Evolutionary conservation across 2,329 filamentous ascomycete genomes (phyloP), one percentile per base, ranked within the genome.

Genomic region (Dendryphion nanum): DNA sequence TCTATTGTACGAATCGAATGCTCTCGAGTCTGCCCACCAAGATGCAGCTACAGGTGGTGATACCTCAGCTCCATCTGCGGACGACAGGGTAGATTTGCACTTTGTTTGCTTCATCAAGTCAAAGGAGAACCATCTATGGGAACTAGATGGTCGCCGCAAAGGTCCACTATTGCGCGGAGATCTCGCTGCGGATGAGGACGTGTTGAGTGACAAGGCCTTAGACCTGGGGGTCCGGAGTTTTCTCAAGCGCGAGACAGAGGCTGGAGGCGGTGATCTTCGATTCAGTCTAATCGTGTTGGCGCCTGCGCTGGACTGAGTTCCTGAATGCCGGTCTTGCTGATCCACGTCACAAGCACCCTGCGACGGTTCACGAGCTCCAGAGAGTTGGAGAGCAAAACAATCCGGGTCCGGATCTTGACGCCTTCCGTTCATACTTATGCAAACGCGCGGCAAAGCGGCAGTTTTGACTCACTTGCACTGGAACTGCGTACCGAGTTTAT

Each of bases 61-160:
- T 61, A 95, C 89, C 1, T 63, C 74, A 10, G 87, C 90, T 1
- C 91, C 93, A 0, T 70, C 78, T 37, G 88, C 89, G 6, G 77
- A 82, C n/a, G 86, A 87, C 55, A 79, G 85, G 51, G 76, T 95
- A n/a, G 91, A 96, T 60, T 74, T 96, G 53, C 93, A 98, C 71
- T 97, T 95, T 63, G 91, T 97, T 32, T 93, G 88, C 59, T 98
- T 97, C 67, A 86, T 93, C 36, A 93, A 90, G 72, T 78, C 76
- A 2, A 69, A 68, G 35, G 81, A 86, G 62, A 83, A 83, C 38
- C 63, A 69, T 33, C 72, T 94, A 29, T 94, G 86, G 81, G 89
- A 94, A 69, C 66, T 94, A 55, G 88, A 94, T 66, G 89, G 89
- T 1, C 66, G 76, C 16, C 73, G 85, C 33, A 85, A 83, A 52